phyloP scores from a whole-genome alignment of 2,329 filamentous ascomycete species.

The Exophiala sideris region DNA sequence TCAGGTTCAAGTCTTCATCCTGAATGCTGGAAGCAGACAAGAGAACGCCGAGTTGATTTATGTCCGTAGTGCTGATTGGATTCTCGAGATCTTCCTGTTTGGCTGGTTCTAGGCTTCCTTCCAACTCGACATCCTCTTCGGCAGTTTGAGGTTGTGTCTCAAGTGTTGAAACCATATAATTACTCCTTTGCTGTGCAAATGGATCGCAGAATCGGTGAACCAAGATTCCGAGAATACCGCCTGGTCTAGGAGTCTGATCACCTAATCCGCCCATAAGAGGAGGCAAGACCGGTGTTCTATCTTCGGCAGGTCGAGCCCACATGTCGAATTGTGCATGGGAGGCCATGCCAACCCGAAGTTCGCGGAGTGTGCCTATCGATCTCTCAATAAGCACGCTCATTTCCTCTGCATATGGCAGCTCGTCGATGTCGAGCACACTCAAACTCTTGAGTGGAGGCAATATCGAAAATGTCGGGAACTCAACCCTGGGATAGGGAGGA shows the following conservation, averaged over 20 bases:
- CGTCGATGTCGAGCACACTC: conserved; percentile 76
- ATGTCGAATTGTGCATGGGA: conserved; percentile 46
- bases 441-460: conserved; percentile 71
- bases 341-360: conserved; percentile 72
- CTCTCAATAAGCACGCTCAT: conserved; percentile 73
- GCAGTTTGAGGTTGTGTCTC: not conserved
- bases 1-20: conserved; percentile 13
- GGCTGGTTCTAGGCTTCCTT: not conserved
- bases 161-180: not conserved
- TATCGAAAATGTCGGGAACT: conserved; percentile 76
- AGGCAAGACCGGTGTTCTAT: conserved; percentile 19
- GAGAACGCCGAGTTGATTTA: conserved; percentile 22
- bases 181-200: conserved; percentile 15
- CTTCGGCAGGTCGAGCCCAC: conserved; percentile 24
- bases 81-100: conserved; percentile 11
- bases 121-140: conserved; percentile 1
- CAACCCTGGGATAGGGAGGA: conserved; percentile 56
- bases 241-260: conserved; percentile 55
- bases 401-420: conserved; percentile 77
- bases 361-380: conserved; percentile 63
- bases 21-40: conserved; percentile 24
- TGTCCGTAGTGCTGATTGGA: conserved; percentile 10
- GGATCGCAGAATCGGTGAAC: conserved; percentile 64
- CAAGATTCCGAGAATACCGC: conserved; percentile 64
- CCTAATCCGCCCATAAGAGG: conserved; percentile 38